A percentile compares a stretch with the other conserved stretches of the same genome.
Evolutionary conservation across 257 asterid genomes (phyloP).

Genomic region (Jacaranda mimosifolia): DNA sequence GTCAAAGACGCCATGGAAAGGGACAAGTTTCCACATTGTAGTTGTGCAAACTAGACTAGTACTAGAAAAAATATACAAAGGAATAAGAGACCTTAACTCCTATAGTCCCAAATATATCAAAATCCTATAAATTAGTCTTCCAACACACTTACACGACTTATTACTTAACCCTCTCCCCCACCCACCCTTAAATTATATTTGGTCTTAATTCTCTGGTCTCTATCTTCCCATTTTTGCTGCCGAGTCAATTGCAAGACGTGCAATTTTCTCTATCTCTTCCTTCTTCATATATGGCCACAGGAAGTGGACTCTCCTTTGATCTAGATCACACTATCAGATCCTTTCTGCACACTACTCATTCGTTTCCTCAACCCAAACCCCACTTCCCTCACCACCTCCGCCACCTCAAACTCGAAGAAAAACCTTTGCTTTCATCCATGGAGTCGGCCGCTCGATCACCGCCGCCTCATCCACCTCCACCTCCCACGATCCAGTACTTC

Average conservation of each 20-base stretch:
- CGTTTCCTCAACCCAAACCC: not conserved
- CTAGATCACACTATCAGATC: conserved; percentile 53
- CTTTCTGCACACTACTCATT: not conserved
- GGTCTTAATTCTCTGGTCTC: conserved; percentile 44
- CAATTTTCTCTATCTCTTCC: conserved; percentile 39
- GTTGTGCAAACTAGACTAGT: too few relatives aligned
- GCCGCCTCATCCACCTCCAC: conserved; percentile 56
- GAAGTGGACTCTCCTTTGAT: conserved; percentile 86
- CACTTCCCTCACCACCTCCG: conserved; percentile 11
- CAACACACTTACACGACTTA: not conserved
- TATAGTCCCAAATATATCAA: not conserved
- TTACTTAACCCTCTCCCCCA: not conserved
- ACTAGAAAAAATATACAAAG: too few relatives aligned
- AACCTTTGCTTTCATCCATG: conserved; percentile 23
- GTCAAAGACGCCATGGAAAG: too few relatives aligned
- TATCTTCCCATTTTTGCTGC: conserved; percentile 59
- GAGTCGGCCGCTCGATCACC: conserved; percentile 34
- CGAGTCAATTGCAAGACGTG: conserved; percentile 68
- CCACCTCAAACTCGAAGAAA: conserved; percentile 11
- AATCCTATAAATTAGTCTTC: not conserved
- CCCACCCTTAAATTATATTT: not conserved
- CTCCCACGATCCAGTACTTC: conserved; percentile 65
- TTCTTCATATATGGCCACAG: conserved; percentile 62
- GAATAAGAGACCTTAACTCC: not conserved
- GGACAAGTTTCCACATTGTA: too few relatives aligned